phyloP scores from a whole-genome alignment of 768 basidiomycete genomes.

The Nidularia pulvinata region DNA sequence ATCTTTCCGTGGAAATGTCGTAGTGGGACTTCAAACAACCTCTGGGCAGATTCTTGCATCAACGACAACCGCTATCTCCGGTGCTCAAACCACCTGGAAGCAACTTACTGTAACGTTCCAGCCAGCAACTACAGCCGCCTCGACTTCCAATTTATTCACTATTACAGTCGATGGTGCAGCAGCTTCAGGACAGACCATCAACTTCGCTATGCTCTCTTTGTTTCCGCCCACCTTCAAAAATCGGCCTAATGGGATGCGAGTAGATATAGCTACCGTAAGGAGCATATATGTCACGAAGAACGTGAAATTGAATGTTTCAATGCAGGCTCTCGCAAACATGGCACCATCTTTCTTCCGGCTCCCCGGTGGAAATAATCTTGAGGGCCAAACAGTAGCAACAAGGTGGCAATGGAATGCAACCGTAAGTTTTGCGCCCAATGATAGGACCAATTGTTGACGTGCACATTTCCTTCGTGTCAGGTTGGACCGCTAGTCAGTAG shows the following conservation, averaged over 20 bases:
- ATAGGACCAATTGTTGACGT: neutral
- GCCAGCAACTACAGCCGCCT: slow-evolving; percentile 35
- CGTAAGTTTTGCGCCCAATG: slow-evolving; percentile 15
- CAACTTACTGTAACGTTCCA: slow-evolving; percentile 40
- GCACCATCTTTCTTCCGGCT: slow-evolving; percentile 64
- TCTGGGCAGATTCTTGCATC: slow-evolving; percentile 42
- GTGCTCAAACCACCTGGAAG: slow-evolving; percentile 47
- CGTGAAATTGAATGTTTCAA: neutral
- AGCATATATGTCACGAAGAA: neutral
- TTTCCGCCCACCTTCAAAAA: slow-evolving; percentile 72
- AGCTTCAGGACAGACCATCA: slow-evolving; percentile 39
- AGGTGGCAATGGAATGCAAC: slow-evolving; percentile 73
- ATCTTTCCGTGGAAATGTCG: slow-evolving; percentile 35
- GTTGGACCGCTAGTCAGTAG: slow-evolving; percentile 43
- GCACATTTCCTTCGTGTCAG: neutral
- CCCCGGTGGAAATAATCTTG: slow-evolving; percentile 70
- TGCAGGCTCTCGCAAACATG: slow-evolving; percentile 51
- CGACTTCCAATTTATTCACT: slow-evolving; percentile 48
- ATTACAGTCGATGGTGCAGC: slow-evolving; percentile 46
- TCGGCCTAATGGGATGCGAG: slow-evolving; percentile 58
- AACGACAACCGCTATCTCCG: slow-evolving; percentile 30
- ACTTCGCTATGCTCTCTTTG: slow-evolving; percentile 62
- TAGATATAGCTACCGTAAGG: slow-evolving; percentile 54
- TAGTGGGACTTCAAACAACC: slow-evolving; percentile 44
- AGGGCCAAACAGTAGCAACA: slow-evolving; percentile 52